Evolutionary conservation across 257 asterid genomes (phyloP), one percentile per base, ranked within the genome.

Genomic region (Marsdenia floribunda): DNA sequence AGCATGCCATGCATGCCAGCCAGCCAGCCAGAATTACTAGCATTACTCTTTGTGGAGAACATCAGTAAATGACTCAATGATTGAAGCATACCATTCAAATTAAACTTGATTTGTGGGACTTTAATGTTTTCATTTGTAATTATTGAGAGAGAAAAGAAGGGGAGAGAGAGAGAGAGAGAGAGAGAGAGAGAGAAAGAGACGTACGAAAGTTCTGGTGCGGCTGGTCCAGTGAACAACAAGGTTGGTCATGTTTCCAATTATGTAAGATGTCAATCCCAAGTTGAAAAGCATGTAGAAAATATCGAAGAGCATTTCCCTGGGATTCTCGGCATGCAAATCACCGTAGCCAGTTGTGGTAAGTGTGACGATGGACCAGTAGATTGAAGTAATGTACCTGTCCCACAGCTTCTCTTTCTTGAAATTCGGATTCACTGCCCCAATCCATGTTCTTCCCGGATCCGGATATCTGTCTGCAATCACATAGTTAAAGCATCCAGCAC

Each of bases 221-320:
- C 98, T 90, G 73, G 96, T 93, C 96, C 97, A 87, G 66, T 90
- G 97, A 75, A 91, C 98, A 0, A 91, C 97, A n/a, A 93, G 96
- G 75, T 93, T 91, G 18, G 98, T 93, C 98, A 93, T 93, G 87
- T 91, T 93, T 59, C 98, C 98, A 2, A 91, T 93, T 84, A 93
- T 87, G 75, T 93, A 93, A 11, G 98, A 79, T 2, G 97, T 91
- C 78, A 93, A 70, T 22, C 97, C 97, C 77, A 88, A 87, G 88
- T 88, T 91, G 85, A 93, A 93, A 1, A 93, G 80, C 97, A 93
- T 91, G 88, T 85, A 93, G 68, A 87, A 84, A 16, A 93, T 88
- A 38, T 84, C 91, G 14, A 93, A 93, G 16, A 91, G 83, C 98
- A 91, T 93, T 80, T 93, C 97, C 72, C 91, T 80, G 16, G 98